Conservation (phyloP, 345 rosid species). For the Triadica sebifera region DNA sequence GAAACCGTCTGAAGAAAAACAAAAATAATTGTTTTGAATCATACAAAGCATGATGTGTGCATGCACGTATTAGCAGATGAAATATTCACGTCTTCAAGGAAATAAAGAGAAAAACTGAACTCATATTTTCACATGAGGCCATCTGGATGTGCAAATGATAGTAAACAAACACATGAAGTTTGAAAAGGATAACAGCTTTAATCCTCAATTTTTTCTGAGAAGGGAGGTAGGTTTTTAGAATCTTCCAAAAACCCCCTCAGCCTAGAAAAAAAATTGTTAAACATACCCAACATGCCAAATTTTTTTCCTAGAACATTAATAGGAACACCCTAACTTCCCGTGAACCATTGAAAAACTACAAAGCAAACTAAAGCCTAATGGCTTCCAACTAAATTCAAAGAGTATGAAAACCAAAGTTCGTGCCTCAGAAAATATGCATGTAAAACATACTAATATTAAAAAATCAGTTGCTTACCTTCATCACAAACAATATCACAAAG, state of each 20-base stretch:
- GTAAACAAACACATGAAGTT: background rate
- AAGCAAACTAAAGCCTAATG: background rate
- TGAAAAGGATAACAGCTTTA: background rate
- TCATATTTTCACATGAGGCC: background rate
- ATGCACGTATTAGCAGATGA: background rate
- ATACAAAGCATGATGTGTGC: constrained; percentile 4
- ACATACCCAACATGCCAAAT: background rate
- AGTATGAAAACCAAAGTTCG: background rate
- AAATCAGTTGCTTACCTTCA: constrained; percentile 68
- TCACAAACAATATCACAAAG: constrained; percentile 75
- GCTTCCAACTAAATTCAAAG: background rate
- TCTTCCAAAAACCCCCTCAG: background rate
- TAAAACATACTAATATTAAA: constrained; percentile 3
- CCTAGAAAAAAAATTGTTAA: background rate
- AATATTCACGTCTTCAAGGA: constrained; percentile 14
- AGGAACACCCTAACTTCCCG: background rate
- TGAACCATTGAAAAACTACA: background rate
- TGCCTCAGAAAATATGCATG: background rate
- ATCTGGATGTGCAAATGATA: background rate
- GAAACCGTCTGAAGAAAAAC: constrained; percentile 67
- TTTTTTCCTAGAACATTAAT: no score
- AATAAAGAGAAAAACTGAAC: background rate
- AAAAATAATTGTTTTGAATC: background rate
- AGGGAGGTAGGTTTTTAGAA: background rate
- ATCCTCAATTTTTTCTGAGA: background rate